Evolutionary conservation across 768 basidiomycete genomes (phyloP), one percentile per base, ranked within the genome.

Genomic region (Tylopilus subfusipes): DNA sequence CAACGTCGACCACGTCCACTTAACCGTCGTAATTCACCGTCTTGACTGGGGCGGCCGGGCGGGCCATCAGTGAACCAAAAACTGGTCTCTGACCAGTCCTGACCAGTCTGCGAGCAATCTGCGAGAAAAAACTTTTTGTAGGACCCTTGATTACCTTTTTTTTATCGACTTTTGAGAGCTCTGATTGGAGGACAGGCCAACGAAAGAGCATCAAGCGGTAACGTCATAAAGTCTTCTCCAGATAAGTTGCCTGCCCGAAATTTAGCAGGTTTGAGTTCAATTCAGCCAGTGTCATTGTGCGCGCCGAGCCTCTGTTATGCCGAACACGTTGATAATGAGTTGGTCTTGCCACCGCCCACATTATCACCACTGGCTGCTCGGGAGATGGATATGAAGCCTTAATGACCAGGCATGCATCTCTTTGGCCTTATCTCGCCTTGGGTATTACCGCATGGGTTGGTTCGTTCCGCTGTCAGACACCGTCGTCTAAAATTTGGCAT

Each of bases 381-480:
- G 71, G 54, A 80, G 53, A 80, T 72, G 43, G 59, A 77, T 75
- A 59, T 73, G 84, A 83, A 85, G 78, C 79, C 57, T 67, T 61
- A 11, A 78, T 84, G 85, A 80, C 82, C 76, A 52, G 66, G 68
- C 73, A 67, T 60, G 72, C 64, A 29, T 48, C 42, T 48, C 47
- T 30, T 19, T 13, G 52, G 47, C 48, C 25, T 39, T 44, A 31
- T 31, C 51, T 31, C 14, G 44, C 29, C 34, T 38, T 40, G 44
- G 50, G 24, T 31, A 21, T 44, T 47, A n/a, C 21, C 43, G 55
- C 64, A 48, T 62, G 75, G n/a, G 66, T 72, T 66, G 80, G 84
- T 75, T 86, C 84, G 84, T 86, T 86, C 84, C 76, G 82, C 74
- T 86, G 84, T 83, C 84, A 68, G 59, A 76, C 70, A 77, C 46